Evolutionary conservation across 805 yeast species (phyloP), one percentile per base, ranked within the genome.

Genomic region (Tanozyma kutaoensis): DNA sequence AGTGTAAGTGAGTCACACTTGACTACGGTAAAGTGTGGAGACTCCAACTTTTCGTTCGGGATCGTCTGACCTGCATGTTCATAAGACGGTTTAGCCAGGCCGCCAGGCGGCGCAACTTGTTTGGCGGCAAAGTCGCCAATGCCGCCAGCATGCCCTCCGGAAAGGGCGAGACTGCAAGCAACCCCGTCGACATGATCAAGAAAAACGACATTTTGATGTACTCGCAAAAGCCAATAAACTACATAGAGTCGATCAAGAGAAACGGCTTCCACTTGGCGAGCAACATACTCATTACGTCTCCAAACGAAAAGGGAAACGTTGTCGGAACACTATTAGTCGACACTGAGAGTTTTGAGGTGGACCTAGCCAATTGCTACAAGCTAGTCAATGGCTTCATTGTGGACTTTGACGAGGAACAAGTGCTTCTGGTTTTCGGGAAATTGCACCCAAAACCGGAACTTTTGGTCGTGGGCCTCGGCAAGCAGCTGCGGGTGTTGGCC

Each of bases 361-460:
- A 72, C 37, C 43, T 77, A 24, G 38, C 55, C 14, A 34, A 58
- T 12, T 68, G 72, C 2, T 62, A 64, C 30, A 67, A 67, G 26
- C 32, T 55, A 14, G 43, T 51, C 20, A 57, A 62, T 32, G 58
- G 58, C 3, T 73, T 75, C 24, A 49, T 72, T n/a, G 68, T 76
- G 10, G 72, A 68, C 19, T 56, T 76, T 26, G 51, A 56, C 29
- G 48, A 50, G 11, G 25, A 35, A 14, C 45, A 52, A n/a, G 49
- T 66, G 0, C 48, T 73, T 15, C 57, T 58, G 10, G 44, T 76
- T 4, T 61, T 76, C 30, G 62, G 59, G 12, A 52, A 72, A 5
- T 47, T 76, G 1, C 71, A 73, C 45, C 93, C 93, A 3, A 72
- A 73, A 41, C 93, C 93, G 0, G 93, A 81, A 42, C 56, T 81